These are phyloP conservation scores for Marasmius sp. DNA, from an alignment of 1,284 basidiomycete species.

Conservation along the genomic window DNA sequence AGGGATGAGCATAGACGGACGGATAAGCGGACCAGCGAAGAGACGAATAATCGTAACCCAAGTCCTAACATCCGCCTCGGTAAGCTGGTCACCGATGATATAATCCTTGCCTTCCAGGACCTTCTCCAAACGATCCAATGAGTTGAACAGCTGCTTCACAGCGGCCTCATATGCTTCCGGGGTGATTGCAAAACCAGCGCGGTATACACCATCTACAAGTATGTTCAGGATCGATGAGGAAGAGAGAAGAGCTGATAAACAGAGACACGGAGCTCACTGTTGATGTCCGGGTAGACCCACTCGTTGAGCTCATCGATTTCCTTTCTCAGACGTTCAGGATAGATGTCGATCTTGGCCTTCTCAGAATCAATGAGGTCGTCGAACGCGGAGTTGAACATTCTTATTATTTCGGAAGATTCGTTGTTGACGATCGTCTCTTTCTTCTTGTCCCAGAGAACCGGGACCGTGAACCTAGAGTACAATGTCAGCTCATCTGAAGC, in stretches of 20 bases:
- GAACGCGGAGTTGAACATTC: conserved; percentile 87
- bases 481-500: background rate
- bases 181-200: conserved; percentile 83
- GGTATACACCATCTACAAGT: conserved; percentile 79
- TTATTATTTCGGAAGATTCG: conserved; percentile 92
- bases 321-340: background rate
- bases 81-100: conserved; percentile 79
- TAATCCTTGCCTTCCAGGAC: conserved; percentile 79
- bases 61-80: conserved; percentile 90
- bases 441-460: conserved; percentile 96
- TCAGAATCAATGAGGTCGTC: conserved; percentile 34
- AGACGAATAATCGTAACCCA: conserved; percentile 84
- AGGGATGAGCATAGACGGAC: background rate
- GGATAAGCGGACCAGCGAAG: background rate
- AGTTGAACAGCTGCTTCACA: conserved; percentile 71
- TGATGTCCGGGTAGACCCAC: conserved; percentile 85
- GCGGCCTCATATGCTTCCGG: conserved; percentile 83
- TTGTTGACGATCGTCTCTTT: conserved; percentile 90
- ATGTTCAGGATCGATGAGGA: background rate
- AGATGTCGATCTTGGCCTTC: conserved; percentile 1
- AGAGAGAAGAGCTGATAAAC: background rate
- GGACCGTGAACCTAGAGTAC: conserved; percentile 74
- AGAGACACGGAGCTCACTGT: conserved; percentile 52
- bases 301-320: conserved; percentile 55
- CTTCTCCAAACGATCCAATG: conserved; percentile 82